Base-by-base conservation (phyloP, 1,284 basidiomycete species). In the Trametes polyzona region DNA sequence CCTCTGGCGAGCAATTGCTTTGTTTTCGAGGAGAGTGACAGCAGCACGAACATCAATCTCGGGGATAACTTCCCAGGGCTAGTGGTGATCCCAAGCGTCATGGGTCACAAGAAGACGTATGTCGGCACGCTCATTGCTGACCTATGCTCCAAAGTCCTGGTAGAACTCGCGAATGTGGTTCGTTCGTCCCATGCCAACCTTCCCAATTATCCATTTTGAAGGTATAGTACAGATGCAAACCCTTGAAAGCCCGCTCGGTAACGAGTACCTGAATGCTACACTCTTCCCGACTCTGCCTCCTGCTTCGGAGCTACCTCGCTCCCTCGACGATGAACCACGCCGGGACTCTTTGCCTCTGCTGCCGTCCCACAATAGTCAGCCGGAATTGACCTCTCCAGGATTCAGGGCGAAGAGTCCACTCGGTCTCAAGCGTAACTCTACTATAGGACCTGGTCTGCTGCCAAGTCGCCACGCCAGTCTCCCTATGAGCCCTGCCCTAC, bases 51-150 rank as follows among this genome's bases (percentile, higher is more conserved):
- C 58, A 71, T 83, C 52, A 83, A 84, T 62, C 75, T 83, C 21
- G 81, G 80, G 2, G 84, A 87, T 42, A 76, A 73, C 52, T 71
- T 83, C n/a, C 79, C 84, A 11, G 87, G 87, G 16, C 70, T 93
- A 24, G 81, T 88, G 24, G 78, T 90, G 39, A 90, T 94, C 50
- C 92, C 91, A 10, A 83, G 81, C 64, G 83, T 89, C 70, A 89
- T 92, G 83, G 83, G 86, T 29, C 89, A 91, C 67, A 92, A 91
- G 74, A 87, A 83, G 69, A 74, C 91, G 30, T 94, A 94, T 72
- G 81, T 96, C 48, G 88, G 90, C 27, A 92, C 91, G n/a, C 74
- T 96, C 26, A 74, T 96, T 43, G 92, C 92, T 14, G 92, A 93
- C 67, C 75, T 96, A 17, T 93, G 93, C 61, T 93, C 93, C 30